Base-by-base conservation (phyloP, 73 alveolate species). In the Paramecium caudatum region DNA sequence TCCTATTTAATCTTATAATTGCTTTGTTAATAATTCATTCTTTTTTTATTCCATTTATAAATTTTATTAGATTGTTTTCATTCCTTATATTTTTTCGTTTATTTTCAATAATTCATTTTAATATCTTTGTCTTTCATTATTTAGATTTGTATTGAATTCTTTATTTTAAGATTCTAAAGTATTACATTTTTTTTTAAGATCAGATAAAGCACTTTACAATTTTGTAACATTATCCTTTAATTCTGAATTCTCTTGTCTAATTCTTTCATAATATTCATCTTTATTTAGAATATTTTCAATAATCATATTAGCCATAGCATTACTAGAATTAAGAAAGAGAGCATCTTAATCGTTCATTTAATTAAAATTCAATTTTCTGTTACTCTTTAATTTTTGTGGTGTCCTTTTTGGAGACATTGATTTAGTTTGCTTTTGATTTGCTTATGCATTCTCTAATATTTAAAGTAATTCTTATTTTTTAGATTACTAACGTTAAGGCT, bases 281-380 rank as follows among this genome's bases (percentile, higher is more conserved):
- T 74, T 74, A 37, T 74, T 74, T 19, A 74, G 39, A 3, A 74
- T 74, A n/a, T 74, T 74, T 74, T 74, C 88, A 74, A 36, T 74
- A 0, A 74, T 74, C 62, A 41, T 39, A 74, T 43, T 74, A 5
- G 65, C 62, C 62, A 74, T 74, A 0, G 43, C 69, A 16, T 36
- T 36, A 43, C 65, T 74, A 5, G 88, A 37, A 74, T 74, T 74
- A 15, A 43, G 19, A 68, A 68, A 68, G 25, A 68, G 4, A 34
- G 30, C 34, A 33, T 68, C 84, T 32, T 68, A n/a, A 74, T 74
- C 88, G 23, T 63, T 43, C 10, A 74, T 19, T 39, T 74, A 37
- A 74, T 74, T 74, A 8, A 74, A 74, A 43, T 74, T 74, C 65
- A 74, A 74, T 74, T 74, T 74, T 43, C 88, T 74, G 47, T 74